Evolutionary conservation across 495 filamentous ascomycete genomes (phyloP).

Genomic region (Trichocladium antarcticum): DNA sequence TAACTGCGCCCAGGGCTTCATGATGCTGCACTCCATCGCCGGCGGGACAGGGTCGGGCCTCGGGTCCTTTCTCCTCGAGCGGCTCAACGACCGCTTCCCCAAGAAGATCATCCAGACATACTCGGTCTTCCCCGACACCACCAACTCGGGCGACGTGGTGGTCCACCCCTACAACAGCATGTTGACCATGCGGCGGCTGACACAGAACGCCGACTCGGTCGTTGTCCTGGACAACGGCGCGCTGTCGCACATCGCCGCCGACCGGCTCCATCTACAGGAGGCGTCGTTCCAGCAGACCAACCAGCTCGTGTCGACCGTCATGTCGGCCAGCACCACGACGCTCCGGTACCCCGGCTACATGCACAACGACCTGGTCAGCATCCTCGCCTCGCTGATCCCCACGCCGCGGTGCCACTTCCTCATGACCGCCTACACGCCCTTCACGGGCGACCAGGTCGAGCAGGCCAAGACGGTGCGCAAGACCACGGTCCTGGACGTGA

Average conservation of each 20-base stretch:
- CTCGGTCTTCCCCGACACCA: constrained; percentile 91
- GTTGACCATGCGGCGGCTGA: constrained; percentile 78
- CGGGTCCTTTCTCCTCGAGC: constrained; percentile 88
- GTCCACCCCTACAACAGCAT: constrained; percentile 98
- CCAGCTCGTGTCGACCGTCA: constrained; percentile 93
- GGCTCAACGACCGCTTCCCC: constrained; percentile 92
- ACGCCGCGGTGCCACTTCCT: constrained; percentile 96
- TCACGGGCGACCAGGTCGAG: constrained; percentile 89
- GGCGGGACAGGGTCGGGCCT: constrained; percentile 92
- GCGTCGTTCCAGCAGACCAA: constrained; percentile 96
- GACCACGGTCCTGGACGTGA: constrained; percentile 94
- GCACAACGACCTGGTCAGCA: constrained; percentile 97
- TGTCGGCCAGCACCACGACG: constrained; percentile 95
- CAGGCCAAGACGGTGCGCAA: constrained; percentile 95
- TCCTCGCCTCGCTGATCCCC: constrained; percentile 89
- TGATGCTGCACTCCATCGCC: constrained; percentile 96
- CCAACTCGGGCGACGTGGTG: constrained; percentile 74
- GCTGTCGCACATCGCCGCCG: constrained; percentile 84
- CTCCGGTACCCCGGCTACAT: constrained; percentile 96
- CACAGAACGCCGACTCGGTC: constrained; percentile 94
- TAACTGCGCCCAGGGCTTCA: constrained; percentile 61
- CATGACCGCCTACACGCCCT: constrained; percentile 95
- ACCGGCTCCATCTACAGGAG: constrained; percentile 83
- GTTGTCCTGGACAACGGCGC: constrained; percentile 97
- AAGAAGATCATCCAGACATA: constrained; percentile 99